Evolutionary conservation across 2,329 filamentous ascomycete genomes (phyloP).

Genomic region (Dothiorella sarmentorum): DNA sequence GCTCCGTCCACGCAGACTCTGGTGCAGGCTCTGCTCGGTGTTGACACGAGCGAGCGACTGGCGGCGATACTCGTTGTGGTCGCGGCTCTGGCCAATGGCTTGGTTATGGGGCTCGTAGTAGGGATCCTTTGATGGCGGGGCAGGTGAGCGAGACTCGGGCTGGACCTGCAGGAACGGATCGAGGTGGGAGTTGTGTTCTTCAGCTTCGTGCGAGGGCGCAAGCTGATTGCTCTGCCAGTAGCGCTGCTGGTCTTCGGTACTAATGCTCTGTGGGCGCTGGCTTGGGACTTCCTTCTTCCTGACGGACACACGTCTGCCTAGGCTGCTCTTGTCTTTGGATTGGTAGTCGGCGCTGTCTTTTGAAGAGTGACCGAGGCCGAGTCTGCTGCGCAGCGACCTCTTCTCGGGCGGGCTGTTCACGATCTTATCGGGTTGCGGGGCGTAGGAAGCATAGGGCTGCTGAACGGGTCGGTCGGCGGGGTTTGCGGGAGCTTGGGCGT

Average conservation of each 20-base stretch:
- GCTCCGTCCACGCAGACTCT: constrained; percentile 23
- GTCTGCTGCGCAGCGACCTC: constrained; percentile 18
- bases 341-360: constrained; percentile 25
- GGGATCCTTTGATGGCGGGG: constrained; percentile 36
- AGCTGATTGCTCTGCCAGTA: constrained; percentile 29
- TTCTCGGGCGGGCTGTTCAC: constrained; percentile 17
- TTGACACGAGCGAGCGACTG: constrained; percentile 32
- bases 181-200: constrained; percentile 27
- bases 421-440: not conserved
- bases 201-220: constrained; percentile 35
- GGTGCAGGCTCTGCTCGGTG: constrained; percentile 36
- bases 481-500: constrained; percentile 24
- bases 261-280: constrained; percentile 29
- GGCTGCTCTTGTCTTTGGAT: constrained; percentile 25
- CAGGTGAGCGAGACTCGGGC: constrained; percentile 28
- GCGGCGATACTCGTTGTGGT: constrained; percentile 2
- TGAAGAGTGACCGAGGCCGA: constrained; percentile 16
- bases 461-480: constrained; percentile 23
- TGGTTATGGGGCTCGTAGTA: constrained; percentile 20
- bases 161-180: constrained; percentile 37
- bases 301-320: constrained; percentile 34
- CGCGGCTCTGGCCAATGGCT: constrained; percentile 3
- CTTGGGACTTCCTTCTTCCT: constrained; percentile 31
- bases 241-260: constrained; percentile 27
- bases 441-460: constrained; percentile 20